Evolutionary conservation across 768 basidiomycete genomes (phyloP), one percentile per base, ranked within the genome.

Genomic region (Cyathus striatus): DNA sequence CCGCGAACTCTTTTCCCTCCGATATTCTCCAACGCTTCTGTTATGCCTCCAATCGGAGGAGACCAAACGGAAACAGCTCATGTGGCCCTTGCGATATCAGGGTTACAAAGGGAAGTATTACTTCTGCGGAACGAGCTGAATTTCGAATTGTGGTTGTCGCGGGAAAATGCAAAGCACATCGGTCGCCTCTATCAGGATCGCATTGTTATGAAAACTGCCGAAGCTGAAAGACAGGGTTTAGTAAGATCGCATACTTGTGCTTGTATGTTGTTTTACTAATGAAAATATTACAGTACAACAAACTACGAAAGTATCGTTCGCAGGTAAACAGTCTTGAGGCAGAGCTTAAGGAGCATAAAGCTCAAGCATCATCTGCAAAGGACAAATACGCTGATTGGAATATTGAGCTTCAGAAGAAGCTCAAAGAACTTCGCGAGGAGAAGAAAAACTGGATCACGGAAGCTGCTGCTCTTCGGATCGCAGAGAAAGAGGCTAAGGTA

Each of bases 361-460:
- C 75, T 25, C 84, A 88, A 50, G 82, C 88, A 1, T 74, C 79
- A 2, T 76, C 75, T 12, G 78, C 83, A 2, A 89, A 89, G 56
- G 76, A 80, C 47, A 85, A 86, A 52, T 90, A 88, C 54, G 76
- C 79, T 2, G 87, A 90, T 44, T 94, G 89, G 86, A 90, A 90
- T 50, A 73, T 68, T 3, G 81, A 90, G 46, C 62, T 93, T n/a
- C 82, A 87, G 54, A 80, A 82, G 45, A 87, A 86, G 57, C 65
- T 91, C 43, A 77, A 73, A 42, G 79, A 80, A 38, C 70, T 89
- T 38, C 73, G 89, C 38, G 86, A 89, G 40, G 86, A 93, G 57
- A 90, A 89, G 61, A 83, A 79, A 56, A 65, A 69, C 3, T 92
- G 90, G 87, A 70, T 78, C 30, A 65, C 65, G 0, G 89, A 92